Percentiles rank a stretch among this genome's conserved stretches.
These are phyloP conservation scores for Calonectria leucothoes DNA, from an alignment of 2,329 filamentous ascomycete genomes.

Conservation along the genomic window DNA sequence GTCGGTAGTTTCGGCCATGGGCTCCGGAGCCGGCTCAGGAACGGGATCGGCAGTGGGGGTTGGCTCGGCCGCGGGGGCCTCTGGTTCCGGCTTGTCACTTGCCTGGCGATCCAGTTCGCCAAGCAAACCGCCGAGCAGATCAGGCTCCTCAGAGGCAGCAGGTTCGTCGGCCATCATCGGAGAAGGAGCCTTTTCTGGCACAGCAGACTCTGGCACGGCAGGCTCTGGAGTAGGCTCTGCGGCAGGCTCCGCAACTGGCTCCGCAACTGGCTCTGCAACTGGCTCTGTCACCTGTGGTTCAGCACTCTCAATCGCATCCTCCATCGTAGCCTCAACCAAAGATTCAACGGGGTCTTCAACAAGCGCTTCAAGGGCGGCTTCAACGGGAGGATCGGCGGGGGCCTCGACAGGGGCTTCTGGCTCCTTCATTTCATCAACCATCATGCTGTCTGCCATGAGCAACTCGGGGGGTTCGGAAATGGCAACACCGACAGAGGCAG, in stretches of 20 bases:
- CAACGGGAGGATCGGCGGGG: background rate
- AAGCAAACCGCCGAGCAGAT: constrained; percentile 59
- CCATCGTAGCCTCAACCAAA: background rate
- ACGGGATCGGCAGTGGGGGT: constrained; percentile 23
- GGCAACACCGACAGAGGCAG: constrained; percentile 47
- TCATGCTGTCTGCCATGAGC: constrained; percentile 40
- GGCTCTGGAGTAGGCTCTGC: no score
- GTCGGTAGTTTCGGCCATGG: background rate
- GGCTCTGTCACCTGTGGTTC: background rate
- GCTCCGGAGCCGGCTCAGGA: constrained; percentile 4
- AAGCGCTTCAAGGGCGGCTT: constrained; percentile 25
- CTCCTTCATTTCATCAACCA: constrained; percentile 17
- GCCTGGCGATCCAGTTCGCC: constrained; percentile 57
- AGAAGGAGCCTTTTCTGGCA: constrained; percentile 29
- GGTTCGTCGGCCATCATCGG: constrained; percentile 35
- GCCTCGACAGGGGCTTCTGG: background rate
- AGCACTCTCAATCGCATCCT: background rate
- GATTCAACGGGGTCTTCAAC: background rate
- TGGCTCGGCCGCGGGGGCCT: constrained; percentile 3
- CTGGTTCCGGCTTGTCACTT: constrained; percentile 13
- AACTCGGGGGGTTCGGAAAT: constrained; percentile 44
- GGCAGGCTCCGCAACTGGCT: constrained; percentile 27
- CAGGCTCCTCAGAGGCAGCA: constrained; percentile 50
- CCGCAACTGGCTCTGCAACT: constrained; percentile 14
- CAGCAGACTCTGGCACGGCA: background rate